These are phyloP conservation scores for Diaporthe humulicola DNA, from an alignment of 2,329 filamentous ascomycete genomes.

Conservation along the genomic window DNA sequence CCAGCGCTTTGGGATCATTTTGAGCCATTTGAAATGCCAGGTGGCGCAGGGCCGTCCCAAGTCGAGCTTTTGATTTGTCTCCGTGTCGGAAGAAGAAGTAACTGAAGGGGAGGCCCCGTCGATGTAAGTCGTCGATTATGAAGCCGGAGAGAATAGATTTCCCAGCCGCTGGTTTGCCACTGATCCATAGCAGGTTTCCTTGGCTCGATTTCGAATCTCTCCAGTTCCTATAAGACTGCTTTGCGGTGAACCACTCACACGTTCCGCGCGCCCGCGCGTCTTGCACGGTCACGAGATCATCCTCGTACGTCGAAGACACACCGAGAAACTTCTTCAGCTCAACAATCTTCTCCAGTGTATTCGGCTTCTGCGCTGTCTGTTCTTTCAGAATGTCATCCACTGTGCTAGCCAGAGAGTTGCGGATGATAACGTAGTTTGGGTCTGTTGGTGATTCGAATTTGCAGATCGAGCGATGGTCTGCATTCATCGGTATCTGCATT, in stretches of 20 bases:
- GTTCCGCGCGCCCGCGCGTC: slow-evolving; percentile 33
- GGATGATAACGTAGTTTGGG: slow-evolving; percentile 45
- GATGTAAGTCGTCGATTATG: slow-evolving; percentile 44
- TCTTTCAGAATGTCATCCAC: slow-evolving; percentile 31
- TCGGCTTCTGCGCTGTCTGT: too few species aligned
- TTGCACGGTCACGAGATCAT: too few species aligned
- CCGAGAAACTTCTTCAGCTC: too few species aligned
- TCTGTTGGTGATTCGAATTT: slow-evolving; percentile 46
- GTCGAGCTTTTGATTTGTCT: slow-evolving; percentile 45
- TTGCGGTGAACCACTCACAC: slow-evolving; percentile 44
- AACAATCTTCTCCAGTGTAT: too few species aligned
- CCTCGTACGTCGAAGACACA: too few species aligned
- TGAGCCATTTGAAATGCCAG: slow-evolving; percentile 52
- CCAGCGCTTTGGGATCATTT: slow-evolving; percentile 37
- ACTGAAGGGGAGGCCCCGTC: slow-evolving; percentile 40
- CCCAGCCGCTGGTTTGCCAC: slow-evolving; percentile 48
- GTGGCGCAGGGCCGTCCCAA: slow-evolving; percentile 46
- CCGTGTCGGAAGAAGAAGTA: slow-evolving; percentile 53
- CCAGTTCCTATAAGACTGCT: slow-evolving; percentile 40
- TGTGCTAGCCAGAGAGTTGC: slow-evolving; percentile 43
- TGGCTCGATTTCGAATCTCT: slow-evolving; percentile 18
- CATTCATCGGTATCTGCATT: slow-evolving; percentile 44
- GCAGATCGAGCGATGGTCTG: slow-evolving; percentile 49
- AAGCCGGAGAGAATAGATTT: slow-evolving; percentile 51
- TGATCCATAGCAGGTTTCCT: slow-evolving; percentile 47